These are phyloP conservation scores for Dichotomocladium elegans DNA, from an alignment of 371 early-diverging fungal species.

Conservation along the genomic window DNA sequence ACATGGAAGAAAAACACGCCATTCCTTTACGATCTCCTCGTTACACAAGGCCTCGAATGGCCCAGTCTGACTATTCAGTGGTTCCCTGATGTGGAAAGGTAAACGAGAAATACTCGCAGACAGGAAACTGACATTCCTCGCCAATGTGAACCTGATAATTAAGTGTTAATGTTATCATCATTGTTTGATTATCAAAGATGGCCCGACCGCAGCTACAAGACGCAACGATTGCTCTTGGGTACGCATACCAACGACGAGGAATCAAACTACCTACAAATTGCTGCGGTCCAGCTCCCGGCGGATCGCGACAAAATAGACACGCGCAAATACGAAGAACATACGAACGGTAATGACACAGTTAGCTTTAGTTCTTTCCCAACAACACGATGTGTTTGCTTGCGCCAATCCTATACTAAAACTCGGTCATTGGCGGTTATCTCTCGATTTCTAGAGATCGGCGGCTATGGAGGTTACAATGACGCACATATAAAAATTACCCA, in stretches of 20 bases:
- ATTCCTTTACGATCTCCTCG: slow-evolving; percentile 95
- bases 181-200: too few species aligned
- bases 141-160: neutral
- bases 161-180: neutral
- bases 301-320: slow-evolving; percentile 61
- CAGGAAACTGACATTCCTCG: neutral
- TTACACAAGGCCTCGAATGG: slow-evolving; percentile 98
- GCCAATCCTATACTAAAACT: neutral
- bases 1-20: slow-evolving; percentile 99
- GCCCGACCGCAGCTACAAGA: slow-evolving; percentile 13
- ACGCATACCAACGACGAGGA: slow-evolving; percentile 97
- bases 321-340: slow-evolving; percentile 63
- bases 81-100: slow-evolving; percentile 93
- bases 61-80: slow-evolving; percentile 97
- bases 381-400: neutral
- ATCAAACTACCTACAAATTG: slow-evolving; percentile 92
- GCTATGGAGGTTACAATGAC: slow-evolving; percentile 65
- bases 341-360: slow-evolving; percentile 54
- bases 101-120: slow-evolving; percentile 2
- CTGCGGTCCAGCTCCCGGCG: slow-evolving; percentile 82
- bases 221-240: slow-evolving; percentile 84
- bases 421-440: neutral
- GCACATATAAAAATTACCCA: slow-evolving; percentile 79
- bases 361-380: neutral
- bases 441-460: slow-evolving; percentile 73